Percentiles rank a stretch among this genome's conserved stretches.
These are phyloP conservation scores for Sphagnum fallax DNA, from an alignment of 228 moss, liverwort and hornwort species.

Conservation along the genomic window DNA sequence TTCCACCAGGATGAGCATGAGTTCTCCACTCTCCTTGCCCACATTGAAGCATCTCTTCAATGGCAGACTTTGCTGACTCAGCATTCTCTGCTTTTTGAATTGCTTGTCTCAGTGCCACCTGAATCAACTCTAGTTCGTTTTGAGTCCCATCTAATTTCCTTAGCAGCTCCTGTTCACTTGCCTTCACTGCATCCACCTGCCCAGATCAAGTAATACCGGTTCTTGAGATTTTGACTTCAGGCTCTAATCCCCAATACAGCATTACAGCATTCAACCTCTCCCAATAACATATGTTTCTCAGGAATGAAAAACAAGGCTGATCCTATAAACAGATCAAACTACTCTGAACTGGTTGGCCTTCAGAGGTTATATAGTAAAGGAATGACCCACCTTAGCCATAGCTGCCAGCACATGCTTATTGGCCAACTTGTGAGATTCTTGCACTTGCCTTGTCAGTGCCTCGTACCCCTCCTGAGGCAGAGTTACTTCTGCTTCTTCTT, in stretches of 20 bases:
- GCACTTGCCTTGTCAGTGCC: conserved; percentile 12
- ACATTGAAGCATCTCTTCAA: conserved; percentile 45
- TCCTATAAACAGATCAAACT: not conserved
- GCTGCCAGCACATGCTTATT: conserved; percentile 27
- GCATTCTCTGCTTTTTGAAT: conserved; percentile 40
- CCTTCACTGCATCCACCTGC: conserved; percentile 52
- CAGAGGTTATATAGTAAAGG: not conserved
- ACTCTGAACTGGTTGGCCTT: not conserved
- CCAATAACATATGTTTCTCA: not conserved
- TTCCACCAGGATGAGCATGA: conserved; percentile 15
- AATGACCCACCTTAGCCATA: conserved; percentile 33
- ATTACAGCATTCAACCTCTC: not conserved
- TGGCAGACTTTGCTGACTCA: conserved; percentile 46
- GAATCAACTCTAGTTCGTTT: conserved; percentile 20
- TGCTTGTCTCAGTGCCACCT: conserved; percentile 26
- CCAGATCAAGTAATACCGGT: not conserved
- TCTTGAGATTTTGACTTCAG: not conserved
- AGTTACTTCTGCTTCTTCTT: conserved; percentile 40
- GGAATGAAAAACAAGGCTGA: not conserved
- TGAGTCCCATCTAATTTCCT: conserved; percentile 31
- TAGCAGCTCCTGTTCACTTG: conserved; percentile 46
- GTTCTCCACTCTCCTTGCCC: conserved; percentile 35
- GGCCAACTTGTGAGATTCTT: conserved; percentile 25
- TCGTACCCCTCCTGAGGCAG: conserved; percentile 26
- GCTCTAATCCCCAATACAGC: not conserved